phyloP scores from a whole-genome alignment of 768 basidiomycete genomes.

The Mycena maculata region DNA sequence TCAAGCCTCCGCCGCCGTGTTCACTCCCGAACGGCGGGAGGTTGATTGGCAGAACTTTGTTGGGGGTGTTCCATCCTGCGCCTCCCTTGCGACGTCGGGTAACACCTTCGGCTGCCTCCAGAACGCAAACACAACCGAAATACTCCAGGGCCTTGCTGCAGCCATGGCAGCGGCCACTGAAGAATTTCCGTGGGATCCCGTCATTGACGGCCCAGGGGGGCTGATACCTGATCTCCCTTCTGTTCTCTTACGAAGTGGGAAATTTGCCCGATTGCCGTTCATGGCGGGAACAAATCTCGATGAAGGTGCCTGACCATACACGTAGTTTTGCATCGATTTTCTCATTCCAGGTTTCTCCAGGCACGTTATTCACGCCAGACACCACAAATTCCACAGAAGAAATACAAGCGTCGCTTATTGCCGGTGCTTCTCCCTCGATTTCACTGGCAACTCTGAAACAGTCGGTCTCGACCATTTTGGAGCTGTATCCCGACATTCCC shows the following conservation, averaged over 20 bases:
- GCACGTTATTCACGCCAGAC: constrained; percentile 44
- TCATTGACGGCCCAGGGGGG: constrained; percentile 54
- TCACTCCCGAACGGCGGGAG: constrained; percentile 42
- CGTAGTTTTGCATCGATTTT: neutral
- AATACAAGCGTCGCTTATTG: constrained; percentile 39
- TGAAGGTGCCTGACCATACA: constrained; percentile 49
- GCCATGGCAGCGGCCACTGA: constrained; percentile 37
- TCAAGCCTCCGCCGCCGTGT: constrained; percentile 43
- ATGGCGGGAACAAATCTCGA: constrained; percentile 59
- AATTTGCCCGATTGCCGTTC: constrained; percentile 54
- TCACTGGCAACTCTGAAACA: constrained; percentile 27
- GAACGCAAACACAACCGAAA: constrained; percentile 43
- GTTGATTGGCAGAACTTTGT: constrained; percentile 47
- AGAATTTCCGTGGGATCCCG: constrained; percentile 48
- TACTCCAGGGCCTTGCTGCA: constrained; percentile 42
- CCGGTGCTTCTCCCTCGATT: constrained; percentile 43
- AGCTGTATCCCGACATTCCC: constrained; percentile 57
- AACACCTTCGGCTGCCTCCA: constrained; percentile 47
- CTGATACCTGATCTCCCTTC: constrained; percentile 54
- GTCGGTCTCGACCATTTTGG: constrained; percentile 40
- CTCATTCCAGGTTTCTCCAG: constrained; percentile 32
- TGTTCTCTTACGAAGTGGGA: constrained; percentile 44
- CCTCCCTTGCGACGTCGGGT: constrained; percentile 40
- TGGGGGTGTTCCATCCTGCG: constrained; percentile 42
- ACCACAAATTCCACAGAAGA: constrained; percentile 40